phyloP scores from a whole-genome alignment of 2,329 filamentous ascomycete species.

The Fusarium gaditjirri region DNA sequence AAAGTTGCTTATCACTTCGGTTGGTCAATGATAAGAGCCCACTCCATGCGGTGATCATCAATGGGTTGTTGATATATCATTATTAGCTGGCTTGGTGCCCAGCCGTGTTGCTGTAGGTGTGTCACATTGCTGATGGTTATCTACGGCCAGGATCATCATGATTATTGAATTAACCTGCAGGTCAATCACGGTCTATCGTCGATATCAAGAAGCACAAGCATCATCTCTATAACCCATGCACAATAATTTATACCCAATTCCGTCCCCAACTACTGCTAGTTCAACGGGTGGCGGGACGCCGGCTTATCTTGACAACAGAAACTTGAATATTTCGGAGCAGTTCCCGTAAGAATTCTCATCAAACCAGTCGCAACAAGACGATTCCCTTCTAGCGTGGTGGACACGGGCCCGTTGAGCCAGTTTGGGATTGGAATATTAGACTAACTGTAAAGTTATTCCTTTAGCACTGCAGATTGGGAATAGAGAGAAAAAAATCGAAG shows the following conservation, averaged over 20 bases:
- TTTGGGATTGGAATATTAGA: conserved; percentile 16
- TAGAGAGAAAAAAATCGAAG: conserved; percentile 9
- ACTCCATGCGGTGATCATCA: conserved; percentile 10
- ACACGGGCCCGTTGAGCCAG: conserved; percentile 8
- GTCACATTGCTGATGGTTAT: neutral
- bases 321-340: neutral
- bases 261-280: conserved; percentile 13
- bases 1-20: neutral
- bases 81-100: neutral
- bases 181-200: conserved; percentile 1
- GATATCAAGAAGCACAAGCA: neutral
- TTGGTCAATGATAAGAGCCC: neutral
- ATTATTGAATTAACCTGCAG: neutral
- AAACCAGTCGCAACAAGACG: conserved; percentile 1
- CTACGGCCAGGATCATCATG: neutral
- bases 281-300: conserved; percentile 36
- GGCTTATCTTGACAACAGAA: conserved; percentile 26
- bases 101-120: neutral
- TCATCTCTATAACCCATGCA: neutral
- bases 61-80: conserved; percentile 18
- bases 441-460: conserved; percentile 14
- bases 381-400: conserved; percentile 10
- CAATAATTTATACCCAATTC: neutral
- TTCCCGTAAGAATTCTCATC: neutral
- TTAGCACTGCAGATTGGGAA: conserved; percentile 1